Conservation (phyloP, 768 basidiomycete genomes). For the Leccinum boreale region DNA sequence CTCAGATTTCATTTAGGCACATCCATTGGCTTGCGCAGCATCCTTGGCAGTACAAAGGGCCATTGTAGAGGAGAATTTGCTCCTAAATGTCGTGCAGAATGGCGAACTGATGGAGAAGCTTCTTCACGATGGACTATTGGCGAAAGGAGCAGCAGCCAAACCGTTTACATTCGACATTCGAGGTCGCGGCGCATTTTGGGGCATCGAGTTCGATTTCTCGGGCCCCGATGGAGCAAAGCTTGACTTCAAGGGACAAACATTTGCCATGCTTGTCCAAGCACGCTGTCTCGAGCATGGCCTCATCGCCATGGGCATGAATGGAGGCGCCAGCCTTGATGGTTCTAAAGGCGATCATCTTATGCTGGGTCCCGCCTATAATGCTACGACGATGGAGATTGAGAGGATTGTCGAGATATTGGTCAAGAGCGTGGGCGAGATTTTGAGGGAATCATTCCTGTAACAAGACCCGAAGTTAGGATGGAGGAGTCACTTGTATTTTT, state of each 20-base stretch:
- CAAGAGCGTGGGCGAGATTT: conserved; percentile 61
- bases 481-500: background rate
- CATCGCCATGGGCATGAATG: conserved; percentile 71
- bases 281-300: conserved; percentile 64
- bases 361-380: conserved; percentile 78
- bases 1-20: conserved; percentile 42
- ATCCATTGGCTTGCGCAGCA: conserved; percentile 76
- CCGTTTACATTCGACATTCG: conserved; percentile 78
- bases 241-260: conserved; percentile 50
- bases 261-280: conserved; percentile 71
- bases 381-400: conserved; percentile 66
- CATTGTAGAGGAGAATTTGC: conserved; percentile 65
- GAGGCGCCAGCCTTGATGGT: conserved; percentile 67
- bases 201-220: conserved; percentile 74
- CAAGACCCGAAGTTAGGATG: background rate
- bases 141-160: conserved; percentile 53
- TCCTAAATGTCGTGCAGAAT: conserved; percentile 56
- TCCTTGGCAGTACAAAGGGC: conserved; percentile 79
- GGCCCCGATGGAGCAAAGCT: conserved; percentile 38
- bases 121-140: conserved; percentile 51
- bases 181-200: conserved; percentile 84
- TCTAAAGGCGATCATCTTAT: conserved; percentile 70
- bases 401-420: conserved; percentile 65
- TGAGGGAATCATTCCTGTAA: conserved; percentile 36
- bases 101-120: conserved; percentile 59